Base-by-base conservation (phyloP, 2,329 filamentous ascomycete genomes). In the Fusarium succisae region DNA sequence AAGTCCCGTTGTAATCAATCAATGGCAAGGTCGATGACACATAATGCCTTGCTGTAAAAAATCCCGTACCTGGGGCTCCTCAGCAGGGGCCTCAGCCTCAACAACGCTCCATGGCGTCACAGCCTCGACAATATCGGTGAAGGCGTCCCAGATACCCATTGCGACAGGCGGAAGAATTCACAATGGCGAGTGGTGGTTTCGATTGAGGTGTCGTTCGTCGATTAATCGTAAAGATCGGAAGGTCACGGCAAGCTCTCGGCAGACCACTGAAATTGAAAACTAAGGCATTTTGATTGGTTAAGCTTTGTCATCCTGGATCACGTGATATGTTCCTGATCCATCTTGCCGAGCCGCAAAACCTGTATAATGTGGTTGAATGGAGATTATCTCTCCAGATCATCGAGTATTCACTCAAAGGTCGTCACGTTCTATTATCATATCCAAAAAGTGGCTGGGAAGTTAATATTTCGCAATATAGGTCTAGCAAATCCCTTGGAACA, bases 91-190 rank as follows among this genome's bases (percentile, higher is more conserved):
- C 84, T 92, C 90, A 77, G 90, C 90, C 82, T 92, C 88, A 77
- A 87, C 90, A 76, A 87, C 87, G 82, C 85, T 86, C 90, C 90
- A 92, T 81, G 90, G 90, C 84, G 87, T 86, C 77, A 88, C 90
- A 73, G 90, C 90, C 84, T 91, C 89, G 80, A 91, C 84, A 81
- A 92, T 85, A 81, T 92, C 90, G 80, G 86, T 87, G 80, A 91
- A 87, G 77, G 87, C 84, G 83, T 91, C 89, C 88, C 90, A 91
- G 85, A 92, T 87, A 86, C 89, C 90, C 90, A 92, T 92, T 83
- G 83, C 84, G 85, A 82, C 80, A 78, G 79, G 73, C 79, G 78
- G 76, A 76, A 79, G 69, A 62, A 79, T 81, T 81, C 80, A 82
- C 81, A 83, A 82, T 83, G 84, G 81, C 79, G 80, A 81, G 82